phyloP scores from a whole-genome alignment of 2,329 filamentous ascomycete genomes.

The Epicoccum nigrum region DNA sequence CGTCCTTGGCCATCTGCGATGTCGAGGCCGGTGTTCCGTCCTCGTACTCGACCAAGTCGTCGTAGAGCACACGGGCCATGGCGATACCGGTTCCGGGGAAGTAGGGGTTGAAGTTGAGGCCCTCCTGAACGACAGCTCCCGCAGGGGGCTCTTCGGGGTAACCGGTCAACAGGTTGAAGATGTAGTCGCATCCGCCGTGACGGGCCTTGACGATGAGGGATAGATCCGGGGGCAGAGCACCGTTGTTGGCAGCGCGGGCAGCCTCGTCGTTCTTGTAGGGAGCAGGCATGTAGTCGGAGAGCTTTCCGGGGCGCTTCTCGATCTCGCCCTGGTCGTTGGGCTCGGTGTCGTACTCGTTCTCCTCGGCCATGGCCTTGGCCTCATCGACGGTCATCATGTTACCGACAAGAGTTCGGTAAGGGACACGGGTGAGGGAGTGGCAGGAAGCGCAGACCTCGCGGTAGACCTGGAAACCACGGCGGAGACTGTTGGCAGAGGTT shows the following conservation, averaged over 20 bases:
- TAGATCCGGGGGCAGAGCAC: conserved; percentile 96
- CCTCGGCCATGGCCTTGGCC: conserved; percentile 95
- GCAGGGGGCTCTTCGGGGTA: conserved; percentile 97
- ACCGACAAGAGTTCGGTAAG: conserved; percentile 91
- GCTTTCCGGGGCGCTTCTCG: conserved; percentile 97
- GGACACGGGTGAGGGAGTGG: conserved; percentile 93
- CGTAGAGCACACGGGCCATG: conserved; percentile 98
- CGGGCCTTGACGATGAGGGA: conserved; percentile 96
- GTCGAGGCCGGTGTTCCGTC: conserved; percentile 92
- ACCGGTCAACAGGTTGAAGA: conserved; percentile 94
- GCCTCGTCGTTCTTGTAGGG: conserved; percentile 99
- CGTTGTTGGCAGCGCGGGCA: conserved; percentile 96
- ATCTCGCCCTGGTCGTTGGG: conserved; percentile 98
- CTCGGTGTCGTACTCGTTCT: conserved; percentile 98
- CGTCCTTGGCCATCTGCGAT: conserved; percentile 99
- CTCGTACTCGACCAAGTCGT: conserved; percentile 97
- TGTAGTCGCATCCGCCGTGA: conserved; percentile 97
- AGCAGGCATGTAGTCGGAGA: conserved; percentile 92
- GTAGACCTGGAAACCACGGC: conserved; percentile 99
- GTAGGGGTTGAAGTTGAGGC: conserved; percentile 99
- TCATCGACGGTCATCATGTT: conserved; percentile 94
- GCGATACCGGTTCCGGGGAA: conserved; percentile 99
- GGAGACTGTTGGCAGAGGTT: conserved; percentile 67
- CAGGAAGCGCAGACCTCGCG: conserved; percentile 97
- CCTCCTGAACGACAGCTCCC: conserved; percentile 80